A percentile compares a stretch with the other conserved stretches of the same genome.
Conservation (phyloP, 2,329 filamentous ascomycete species). For the Escovopsis sp. region DNA sequence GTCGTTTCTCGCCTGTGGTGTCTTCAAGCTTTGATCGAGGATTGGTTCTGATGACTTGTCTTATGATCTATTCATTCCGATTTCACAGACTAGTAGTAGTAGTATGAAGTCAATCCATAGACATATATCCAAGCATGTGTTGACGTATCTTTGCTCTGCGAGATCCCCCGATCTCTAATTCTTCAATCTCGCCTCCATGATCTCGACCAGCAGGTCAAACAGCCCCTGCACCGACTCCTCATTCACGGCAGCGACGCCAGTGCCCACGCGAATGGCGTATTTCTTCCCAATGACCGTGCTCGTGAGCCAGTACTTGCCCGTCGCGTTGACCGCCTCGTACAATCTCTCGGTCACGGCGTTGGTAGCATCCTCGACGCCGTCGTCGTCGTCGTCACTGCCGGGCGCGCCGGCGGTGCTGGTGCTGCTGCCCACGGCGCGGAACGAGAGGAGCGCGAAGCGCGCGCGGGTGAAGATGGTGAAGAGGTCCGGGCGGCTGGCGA, state of each 20-base stretch:
- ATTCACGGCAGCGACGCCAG: slow-evolving; percentile 47
- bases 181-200: slow-evolving; percentile 33
- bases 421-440: slow-evolving; percentile 43
- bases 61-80: no score
- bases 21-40: no score
- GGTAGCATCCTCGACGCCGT: slow-evolving; percentile 31
- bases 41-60: no score
- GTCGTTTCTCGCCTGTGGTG: no score
- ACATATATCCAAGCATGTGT: no score
- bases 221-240: slow-evolving; percentile 60
- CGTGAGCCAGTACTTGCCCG: slow-evolving; percentile 71
- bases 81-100: no score
- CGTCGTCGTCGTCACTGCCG: slow-evolving; percentile 53
- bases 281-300: slow-evolving; percentile 56
- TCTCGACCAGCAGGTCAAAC: slow-evolving; percentile 56
- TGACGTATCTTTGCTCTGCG: no score
- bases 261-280: slow-evolving; percentile 71
- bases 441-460: slow-evolving; percentile 63
- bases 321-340: slow-evolving; percentile 57
- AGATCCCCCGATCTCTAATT: not conserved
- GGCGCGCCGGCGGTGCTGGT: slow-evolving; percentile 63
- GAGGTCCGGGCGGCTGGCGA: slow-evolving; percentile 47
- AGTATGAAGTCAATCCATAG: no score
- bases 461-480: slow-evolving; percentile 64
- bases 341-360: slow-evolving; percentile 59